Percentiles rank a stretch among this genome's conserved stretches.
These are phyloP conservation scores for Solanum pinnatisectum DNA, from an alignment of 257 asterid genomes.

Conservation along the genomic window DNA sequence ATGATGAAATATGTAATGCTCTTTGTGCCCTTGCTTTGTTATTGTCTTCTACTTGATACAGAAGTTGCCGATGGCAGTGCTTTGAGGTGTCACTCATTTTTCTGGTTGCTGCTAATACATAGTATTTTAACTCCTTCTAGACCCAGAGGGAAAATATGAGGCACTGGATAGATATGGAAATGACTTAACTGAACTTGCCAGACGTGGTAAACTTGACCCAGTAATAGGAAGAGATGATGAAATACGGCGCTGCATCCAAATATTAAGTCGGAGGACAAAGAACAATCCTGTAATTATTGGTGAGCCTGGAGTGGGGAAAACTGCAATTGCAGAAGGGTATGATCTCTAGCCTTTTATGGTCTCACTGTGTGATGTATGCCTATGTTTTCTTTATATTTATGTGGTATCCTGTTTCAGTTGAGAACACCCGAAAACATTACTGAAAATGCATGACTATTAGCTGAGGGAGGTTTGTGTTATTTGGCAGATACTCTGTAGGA, in stretches of 20 bases:
- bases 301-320: conserved; percentile 98
- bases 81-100: background rate
- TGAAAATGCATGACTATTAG: background rate
- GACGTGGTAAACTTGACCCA: conserved; percentile 95
- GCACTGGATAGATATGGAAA: conserved; percentile 91
- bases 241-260: conserved; percentile 90
- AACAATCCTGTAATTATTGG: conserved; percentile 97
- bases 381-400: background rate
- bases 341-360: conserved; percentile 7
- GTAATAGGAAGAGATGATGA: conserved; percentile 99
- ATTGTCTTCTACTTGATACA: background rate
- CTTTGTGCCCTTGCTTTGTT: background rate
- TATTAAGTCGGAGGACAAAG: conserved; percentile 84
- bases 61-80: background rate
- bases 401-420: background rate
- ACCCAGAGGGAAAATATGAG: conserved; percentile 86
- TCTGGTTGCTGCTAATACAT: background rate
- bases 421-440: background rate
- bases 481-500: background rate
- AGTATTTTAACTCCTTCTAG: conserved; percentile 14
- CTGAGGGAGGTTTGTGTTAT: background rate
- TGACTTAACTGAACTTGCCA: conserved; percentile 93
- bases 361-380: background rate
- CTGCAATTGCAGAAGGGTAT: conserved; percentile 99
- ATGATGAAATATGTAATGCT: background rate